Base-by-base conservation (phyloP, 345 rosid genomes). In the Lepidium aucheri region DNA sequence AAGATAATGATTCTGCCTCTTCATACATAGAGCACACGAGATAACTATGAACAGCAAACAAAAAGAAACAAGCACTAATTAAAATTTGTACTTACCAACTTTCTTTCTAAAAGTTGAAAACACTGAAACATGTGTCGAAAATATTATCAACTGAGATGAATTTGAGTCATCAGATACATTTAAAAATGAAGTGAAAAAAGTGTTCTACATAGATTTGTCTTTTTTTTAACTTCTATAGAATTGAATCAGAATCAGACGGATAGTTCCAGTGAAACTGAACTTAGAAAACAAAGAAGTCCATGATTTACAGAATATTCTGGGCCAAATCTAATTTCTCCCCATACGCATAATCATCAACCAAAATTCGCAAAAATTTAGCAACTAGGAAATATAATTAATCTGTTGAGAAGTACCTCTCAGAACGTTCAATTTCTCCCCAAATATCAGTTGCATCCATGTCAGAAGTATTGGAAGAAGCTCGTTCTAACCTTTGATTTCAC, bases 21-120 rank as follows among this genome's bases (percentile, higher is more conserved):
- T 86, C 86, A 60, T 80, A 75, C 89, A 86, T 83, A 12, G 89
- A 88, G 69, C 86, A 85, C 41, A 94, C 89, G 28, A 88, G 85
- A 78, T 78, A 86, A 63, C 97, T 94, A 79, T 5, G 4, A 35
- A 61, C 34, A 66, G 10, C 7, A 4, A 52, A 63, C 44, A 55
- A 55, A 45, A 53, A 51, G 14, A 22, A 3, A 20, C 32, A 56
- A 52, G 3, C 15, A 52, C n/a, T 35, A 44, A 32, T 70, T 36
- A 15, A 40, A 16, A 32, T 32, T 14, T 4, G 22, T 12, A 71
- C 55, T 34, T 5, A 36, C 13, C 12, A 24, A 18, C 18, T 18
- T 28, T 24, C 35, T 28, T 53, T 13, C 32, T 13, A 60, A 30
- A 69, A 38, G 28, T 41, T 40, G 20, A 20, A 43, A 42, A 28